phyloP scores from a whole-genome alignment of 2,329 filamentous ascomycete species.

The Nemania sp. region DNA sequence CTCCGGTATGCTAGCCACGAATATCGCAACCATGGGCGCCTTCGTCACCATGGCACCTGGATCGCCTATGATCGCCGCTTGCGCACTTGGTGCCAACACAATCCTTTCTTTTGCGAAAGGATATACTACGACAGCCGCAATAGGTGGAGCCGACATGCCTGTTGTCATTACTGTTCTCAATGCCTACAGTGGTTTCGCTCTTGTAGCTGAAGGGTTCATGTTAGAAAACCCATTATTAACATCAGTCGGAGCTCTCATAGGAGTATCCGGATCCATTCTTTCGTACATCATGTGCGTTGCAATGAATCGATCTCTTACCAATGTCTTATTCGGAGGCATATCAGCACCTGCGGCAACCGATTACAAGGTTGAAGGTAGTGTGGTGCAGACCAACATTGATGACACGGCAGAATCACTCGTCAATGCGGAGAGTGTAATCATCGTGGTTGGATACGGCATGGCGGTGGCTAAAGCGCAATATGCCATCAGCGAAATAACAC shows the following conservation, averaged over 20 bases:
- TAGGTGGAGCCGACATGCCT: conserved; percentile 93
- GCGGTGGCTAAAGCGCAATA: conserved; percentile 93
- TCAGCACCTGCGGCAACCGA: conserved; percentile 64
- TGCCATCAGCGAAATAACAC: conserved; percentile 80
- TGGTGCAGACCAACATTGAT: conserved; percentile 77
- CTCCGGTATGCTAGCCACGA: conserved; percentile 71
- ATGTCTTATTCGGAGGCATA: conserved; percentile 86
- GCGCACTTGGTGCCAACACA: conserved; percentile 75
- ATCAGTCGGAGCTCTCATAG: conserved; percentile 83
- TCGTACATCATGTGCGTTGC: conserved; percentile 87
- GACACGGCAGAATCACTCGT: conserved; percentile 77
- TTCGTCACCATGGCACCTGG: conserved; percentile 83
- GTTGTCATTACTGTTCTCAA: conserved; percentile 91
- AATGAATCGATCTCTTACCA: conserved; percentile 89
- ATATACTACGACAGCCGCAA: conserved; percentile 83
- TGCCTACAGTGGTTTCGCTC: conserved; percentile 86
- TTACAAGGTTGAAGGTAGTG: conserved; percentile 77
- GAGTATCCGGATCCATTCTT: conserved; percentile 84
- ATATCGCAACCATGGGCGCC: conserved; percentile 80
- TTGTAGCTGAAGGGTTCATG: conserved; percentile 92
- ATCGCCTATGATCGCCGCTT: conserved; percentile 76
- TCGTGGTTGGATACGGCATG: conserved; percentile 92
- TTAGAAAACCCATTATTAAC: conserved; percentile 83
- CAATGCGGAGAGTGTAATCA: conserved; percentile 82
- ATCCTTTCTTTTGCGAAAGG: conserved; percentile 82